These are phyloP conservation scores for Fusarium acutatum DNA, from an alignment of 2,329 filamentous ascomycete species.

Conservation along the genomic window DNA sequence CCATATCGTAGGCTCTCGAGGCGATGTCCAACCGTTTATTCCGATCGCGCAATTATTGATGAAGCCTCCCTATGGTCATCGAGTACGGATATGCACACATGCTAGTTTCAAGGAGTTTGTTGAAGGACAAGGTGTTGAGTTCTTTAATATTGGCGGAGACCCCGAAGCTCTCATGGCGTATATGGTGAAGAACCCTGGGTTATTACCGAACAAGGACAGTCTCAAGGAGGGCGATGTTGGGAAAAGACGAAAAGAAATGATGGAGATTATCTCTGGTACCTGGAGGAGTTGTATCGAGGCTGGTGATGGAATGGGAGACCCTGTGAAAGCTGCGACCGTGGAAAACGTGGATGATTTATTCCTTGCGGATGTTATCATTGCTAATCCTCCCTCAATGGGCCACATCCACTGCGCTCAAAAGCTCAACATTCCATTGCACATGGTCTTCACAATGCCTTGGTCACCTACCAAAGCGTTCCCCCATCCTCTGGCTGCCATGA, in stretches of 20 bases:
- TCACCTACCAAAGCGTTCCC: slow-evolving; percentile 61
- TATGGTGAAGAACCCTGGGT: slow-evolving; percentile 52
- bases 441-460: slow-evolving; percentile 74
- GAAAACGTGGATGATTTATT: slow-evolving; percentile 50
- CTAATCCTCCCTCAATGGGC: slow-evolving; percentile 61
- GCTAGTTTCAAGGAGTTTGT: slow-evolving; percentile 63
- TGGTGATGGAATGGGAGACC: slow-evolving; percentile 44
- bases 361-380: slow-evolving; percentile 63
- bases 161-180: slow-evolving; percentile 58
- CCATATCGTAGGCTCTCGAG: slow-evolving; percentile 46
- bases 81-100: slow-evolving; percentile 66
- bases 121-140: slow-evolving; percentile 60
- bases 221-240: slow-evolving; percentile 49
- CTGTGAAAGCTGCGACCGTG: slow-evolving; percentile 41
- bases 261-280: slow-evolving; percentile 49
- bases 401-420: slow-evolving; percentile 62
- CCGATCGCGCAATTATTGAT: slow-evolving; percentile 59
- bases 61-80: slow-evolving; percentile 55
- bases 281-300: slow-evolving; percentile 51
- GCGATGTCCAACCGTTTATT: slow-evolving; percentile 62
- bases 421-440: slow-evolving; percentile 58
- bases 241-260: slow-evolving; percentile 48
- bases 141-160: slow-evolving; percentile 66
- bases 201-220: slow-evolving; percentile 49
- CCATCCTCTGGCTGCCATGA: slow-evolving; percentile 50